phyloP scores from a whole-genome alignment of 768 basidiomycete genomes.

The Wakefieldia striispora region DNA sequence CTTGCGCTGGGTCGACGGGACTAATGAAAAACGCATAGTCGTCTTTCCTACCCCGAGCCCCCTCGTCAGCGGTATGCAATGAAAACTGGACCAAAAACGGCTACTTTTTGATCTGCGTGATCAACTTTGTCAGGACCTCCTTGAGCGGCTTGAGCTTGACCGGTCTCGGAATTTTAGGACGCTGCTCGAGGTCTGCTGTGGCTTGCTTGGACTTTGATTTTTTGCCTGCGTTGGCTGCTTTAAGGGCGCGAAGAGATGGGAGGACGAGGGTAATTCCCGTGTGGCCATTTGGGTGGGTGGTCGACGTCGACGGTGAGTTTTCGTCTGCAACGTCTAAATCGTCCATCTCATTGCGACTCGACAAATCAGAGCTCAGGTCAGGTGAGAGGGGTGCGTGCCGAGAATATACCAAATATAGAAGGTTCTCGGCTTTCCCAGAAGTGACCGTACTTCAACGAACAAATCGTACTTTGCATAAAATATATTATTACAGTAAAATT shows the following conservation, averaged over 20 bases:
- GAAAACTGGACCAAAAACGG: constrained; percentile 8
- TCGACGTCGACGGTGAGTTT: constrained; percentile 31
- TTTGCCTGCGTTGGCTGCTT: constrained; percentile 53
- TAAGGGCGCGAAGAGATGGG: constrained; percentile 61
- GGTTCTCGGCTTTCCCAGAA: neutral
- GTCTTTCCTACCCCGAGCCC: constrained; percentile 56
- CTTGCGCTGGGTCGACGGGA: constrained; percentile 60
- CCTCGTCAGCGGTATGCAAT: constrained; percentile 6
- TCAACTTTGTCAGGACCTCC: constrained; percentile 66
- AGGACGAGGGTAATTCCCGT: constrained; percentile 65
- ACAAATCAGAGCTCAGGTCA: constrained; percentile 7
- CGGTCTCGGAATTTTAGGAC: constrained; percentile 45
- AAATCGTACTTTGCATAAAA: too few species aligned
- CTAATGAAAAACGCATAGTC: constrained; percentile 81
- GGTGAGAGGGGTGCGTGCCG: neutral
- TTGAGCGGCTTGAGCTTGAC: constrained; percentile 77
- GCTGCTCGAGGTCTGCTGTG: constrained; percentile 26
- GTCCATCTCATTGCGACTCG: constrained; percentile 28
- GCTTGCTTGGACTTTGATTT: constrained; percentile 40
- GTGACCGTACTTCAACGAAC: too few species aligned
- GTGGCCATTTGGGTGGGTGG: constrained; percentile 20
- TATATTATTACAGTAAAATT: too few species aligned
- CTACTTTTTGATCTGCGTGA: constrained; percentile 74
- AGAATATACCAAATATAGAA: constrained; percentile 13
- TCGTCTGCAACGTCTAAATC: constrained; percentile 31